phyloP scores from a whole-genome alignment of 2,329 filamentous ascomycete genomes.

The Dichotomopilus funicola region DNA sequence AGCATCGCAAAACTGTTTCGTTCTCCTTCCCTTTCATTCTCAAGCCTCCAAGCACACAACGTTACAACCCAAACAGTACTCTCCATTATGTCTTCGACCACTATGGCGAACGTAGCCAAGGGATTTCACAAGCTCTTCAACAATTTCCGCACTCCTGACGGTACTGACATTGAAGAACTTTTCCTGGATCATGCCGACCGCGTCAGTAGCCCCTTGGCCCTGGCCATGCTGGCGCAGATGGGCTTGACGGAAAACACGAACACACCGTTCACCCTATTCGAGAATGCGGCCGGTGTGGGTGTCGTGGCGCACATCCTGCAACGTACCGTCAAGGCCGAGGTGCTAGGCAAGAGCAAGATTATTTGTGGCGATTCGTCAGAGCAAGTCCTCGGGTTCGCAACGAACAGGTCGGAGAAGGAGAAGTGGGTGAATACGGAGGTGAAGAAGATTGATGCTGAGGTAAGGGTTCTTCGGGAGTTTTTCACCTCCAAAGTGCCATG shows the following conservation, averaged over 20 bases:
- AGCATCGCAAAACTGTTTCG: too few species aligned
- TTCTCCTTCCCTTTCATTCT: too few species aligned
- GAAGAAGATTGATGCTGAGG: slow-evolving; percentile 41
- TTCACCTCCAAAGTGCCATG: background rate
- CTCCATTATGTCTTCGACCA: too few species aligned
- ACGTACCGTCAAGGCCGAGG: slow-evolving; percentile 30
- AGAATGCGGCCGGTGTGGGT: slow-evolving; percentile 49
- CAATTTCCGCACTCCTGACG: slow-evolving; percentile 8
- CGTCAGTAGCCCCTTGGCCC: slow-evolving; percentile 22
- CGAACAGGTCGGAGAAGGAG: slow-evolving; percentile 33
- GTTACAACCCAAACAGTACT: too few species aligned
- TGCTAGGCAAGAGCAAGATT: slow-evolving; percentile 39
- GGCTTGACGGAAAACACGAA: slow-evolving; percentile 23
- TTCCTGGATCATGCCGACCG: slow-evolving; percentile 13
- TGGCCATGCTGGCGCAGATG: slow-evolving; percentile 28
- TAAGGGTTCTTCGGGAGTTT: slow-evolving; percentile 20
- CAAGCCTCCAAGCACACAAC: too few species aligned
- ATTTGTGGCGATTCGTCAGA: slow-evolving; percentile 44
- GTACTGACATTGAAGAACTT: slow-evolving; percentile 2
- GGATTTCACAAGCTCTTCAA: slow-evolving; percentile 17
- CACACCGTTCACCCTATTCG: slow-evolving; percentile 38
- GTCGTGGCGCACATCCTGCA: slow-evolving; percentile 42
- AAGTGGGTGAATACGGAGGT: slow-evolving; percentile 42
- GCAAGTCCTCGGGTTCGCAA: slow-evolving; percentile 36
- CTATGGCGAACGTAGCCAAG: too few species aligned